phyloP scores from a whole-genome alignment of 2,329 filamentous ascomycete species.

The Coniochaeta sp. region DNA sequence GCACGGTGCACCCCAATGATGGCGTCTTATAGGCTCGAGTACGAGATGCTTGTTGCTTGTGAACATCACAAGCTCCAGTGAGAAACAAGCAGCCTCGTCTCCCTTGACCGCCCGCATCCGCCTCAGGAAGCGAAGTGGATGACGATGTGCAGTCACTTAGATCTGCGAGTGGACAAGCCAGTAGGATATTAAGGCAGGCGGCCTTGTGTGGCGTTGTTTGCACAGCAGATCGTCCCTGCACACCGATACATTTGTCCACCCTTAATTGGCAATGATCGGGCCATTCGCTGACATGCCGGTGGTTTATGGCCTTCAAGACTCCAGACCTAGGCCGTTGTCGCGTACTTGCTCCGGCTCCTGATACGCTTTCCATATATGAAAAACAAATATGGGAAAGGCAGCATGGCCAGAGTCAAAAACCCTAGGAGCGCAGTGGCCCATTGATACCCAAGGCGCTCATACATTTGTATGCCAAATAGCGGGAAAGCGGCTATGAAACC shows the following conservation, averaged over 20 bases:
- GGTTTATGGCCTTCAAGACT: neutral
- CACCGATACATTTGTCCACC: neutral
- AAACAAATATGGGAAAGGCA: slow-evolving; percentile 58
- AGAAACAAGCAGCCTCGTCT: neutral
- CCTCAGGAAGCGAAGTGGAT: neutral
- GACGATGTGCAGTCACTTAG: neutral
- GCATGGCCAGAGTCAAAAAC: slow-evolving; percentile 53
- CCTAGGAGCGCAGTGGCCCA: slow-evolving; percentile 60
- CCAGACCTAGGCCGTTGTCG: slow-evolving; percentile 17
- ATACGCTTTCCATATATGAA: slow-evolving; percentile 53
- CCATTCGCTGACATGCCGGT: neutral
- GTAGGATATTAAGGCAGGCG: neutral
- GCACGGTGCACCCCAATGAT: neutral
- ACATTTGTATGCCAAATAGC: slow-evolving; percentile 69
- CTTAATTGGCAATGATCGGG: neutral
- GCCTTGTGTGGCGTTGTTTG: slow-evolving; percentile 2
- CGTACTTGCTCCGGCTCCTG: slow-evolving; percentile 46
- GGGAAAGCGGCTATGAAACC: slow-evolving; percentile 58
- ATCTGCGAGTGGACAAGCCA: neutral
- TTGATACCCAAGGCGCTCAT: slow-evolving; percentile 57
- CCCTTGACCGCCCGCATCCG: neutral
- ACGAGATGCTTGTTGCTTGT: neutral
- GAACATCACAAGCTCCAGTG: neutral
- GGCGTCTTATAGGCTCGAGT: neutral
- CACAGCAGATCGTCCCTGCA: neutral